Evolutionary conservation across 371 early-diverging fungal genomes (phyloP).

Genomic region (Aphelidium insulamus): DNA sequence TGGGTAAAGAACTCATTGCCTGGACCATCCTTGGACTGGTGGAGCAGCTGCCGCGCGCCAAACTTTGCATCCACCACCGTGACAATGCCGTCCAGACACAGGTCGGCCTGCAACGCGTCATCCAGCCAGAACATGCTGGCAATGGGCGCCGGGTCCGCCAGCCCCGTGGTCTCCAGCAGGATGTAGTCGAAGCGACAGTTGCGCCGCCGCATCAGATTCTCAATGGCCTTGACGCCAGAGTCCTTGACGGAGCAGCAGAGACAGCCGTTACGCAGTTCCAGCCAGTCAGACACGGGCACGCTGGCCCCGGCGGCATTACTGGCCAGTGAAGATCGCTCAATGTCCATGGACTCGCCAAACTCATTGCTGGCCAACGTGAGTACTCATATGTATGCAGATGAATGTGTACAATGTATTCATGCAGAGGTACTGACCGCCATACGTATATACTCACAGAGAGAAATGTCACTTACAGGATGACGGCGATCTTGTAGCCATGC

Average conservation of each 20-base stretch:
- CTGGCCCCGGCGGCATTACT: conserved; percentile 52
- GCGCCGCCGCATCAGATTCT: conserved; percentile 73
- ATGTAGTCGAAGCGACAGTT: conserved; percentile 84
- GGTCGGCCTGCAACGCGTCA: conserved; percentile 63
- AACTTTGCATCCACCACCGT: conserved; percentile 80
- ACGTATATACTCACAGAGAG: conserved; percentile 12
- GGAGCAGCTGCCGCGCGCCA: conserved; percentile 19
- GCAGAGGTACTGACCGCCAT: no score
- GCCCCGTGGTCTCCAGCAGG: conserved; percentile 72
- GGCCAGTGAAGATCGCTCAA: conserved; percentile 35
- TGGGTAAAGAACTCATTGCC: conserved; percentile 49
- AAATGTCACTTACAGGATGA: conserved; percentile 52
- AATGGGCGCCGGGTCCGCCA: conserved; percentile 46
- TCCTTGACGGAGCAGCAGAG: conserved; percentile 92
- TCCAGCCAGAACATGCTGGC: conserved; percentile 93
- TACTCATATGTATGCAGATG: neutral
- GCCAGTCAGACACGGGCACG: conserved; percentile 74
- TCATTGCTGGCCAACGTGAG: conserved; percentile 19
- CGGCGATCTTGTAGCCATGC: conserved; percentile 83
- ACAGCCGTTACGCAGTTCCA: conserved; percentile 88
- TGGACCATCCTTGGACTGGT: conserved; percentile 12
- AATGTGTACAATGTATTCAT: no score
- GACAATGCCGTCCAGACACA: conserved; percentile 80
- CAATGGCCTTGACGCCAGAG: conserved; percentile 81
- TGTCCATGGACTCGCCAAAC: conserved; percentile 40